These are phyloP conservation scores for Pseudocercospora pini-densiflorae DNA, from an alignment of 2,329 filamentous ascomycete species.

Conservation along the genomic window DNA sequence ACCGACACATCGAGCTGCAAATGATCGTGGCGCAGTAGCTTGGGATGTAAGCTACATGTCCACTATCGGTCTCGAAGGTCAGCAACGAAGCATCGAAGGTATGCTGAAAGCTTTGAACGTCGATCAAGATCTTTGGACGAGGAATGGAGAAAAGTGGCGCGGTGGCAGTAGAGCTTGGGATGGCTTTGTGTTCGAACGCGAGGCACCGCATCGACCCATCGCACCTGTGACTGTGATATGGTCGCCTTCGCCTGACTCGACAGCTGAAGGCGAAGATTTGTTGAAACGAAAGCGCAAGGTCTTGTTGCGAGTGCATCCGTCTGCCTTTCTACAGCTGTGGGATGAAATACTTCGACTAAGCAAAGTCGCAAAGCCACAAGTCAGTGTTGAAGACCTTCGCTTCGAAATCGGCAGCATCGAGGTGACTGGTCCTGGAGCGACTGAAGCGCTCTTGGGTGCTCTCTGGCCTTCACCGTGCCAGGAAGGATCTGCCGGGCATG, in stretches of 20 bases:
- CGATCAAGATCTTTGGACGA: slow-evolving; percentile 59
- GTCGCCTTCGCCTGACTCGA: slow-evolving; percentile 56
- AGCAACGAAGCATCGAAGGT: slow-evolving; percentile 64
- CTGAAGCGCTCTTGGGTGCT: slow-evolving; percentile 74
- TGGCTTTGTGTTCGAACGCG: slow-evolving; percentile 62
- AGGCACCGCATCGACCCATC: slow-evolving; percentile 61
- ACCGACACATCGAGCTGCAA: slow-evolving; percentile 79
- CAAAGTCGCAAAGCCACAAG: slow-evolving; percentile 64
- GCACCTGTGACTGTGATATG: slow-evolving; percentile 77
- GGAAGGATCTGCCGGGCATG: slow-evolving; percentile 33
- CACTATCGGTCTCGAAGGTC: slow-evolving; percentile 78
- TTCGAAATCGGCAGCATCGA: slow-evolving; percentile 76
- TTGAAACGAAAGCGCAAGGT: slow-evolving; percentile 56
- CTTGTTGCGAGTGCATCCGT: slow-evolving; percentile 80
- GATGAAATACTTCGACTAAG: slow-evolving; percentile 62
- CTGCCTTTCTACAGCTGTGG: slow-evolving; percentile 74
- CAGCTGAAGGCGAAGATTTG: slow-evolving; percentile 34
- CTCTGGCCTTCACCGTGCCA: slow-evolving; percentile 55
- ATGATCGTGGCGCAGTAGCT: slow-evolving; percentile 74
- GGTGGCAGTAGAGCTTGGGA: slow-evolving; percentile 61
- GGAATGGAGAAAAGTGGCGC: slow-evolving; percentile 73
- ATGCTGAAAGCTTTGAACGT: slow-evolving; percentile 71
- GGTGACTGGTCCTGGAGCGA: slow-evolving; percentile 73
- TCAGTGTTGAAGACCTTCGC: slow-evolving; percentile 70
- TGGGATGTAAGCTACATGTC: slow-evolving; percentile 97